Evolutionary conservation across 352 stramenopile species (phyloP), one percentile per base, ranked within the genome.

Genomic region (Pythium rhizo-oryzae): DNA sequence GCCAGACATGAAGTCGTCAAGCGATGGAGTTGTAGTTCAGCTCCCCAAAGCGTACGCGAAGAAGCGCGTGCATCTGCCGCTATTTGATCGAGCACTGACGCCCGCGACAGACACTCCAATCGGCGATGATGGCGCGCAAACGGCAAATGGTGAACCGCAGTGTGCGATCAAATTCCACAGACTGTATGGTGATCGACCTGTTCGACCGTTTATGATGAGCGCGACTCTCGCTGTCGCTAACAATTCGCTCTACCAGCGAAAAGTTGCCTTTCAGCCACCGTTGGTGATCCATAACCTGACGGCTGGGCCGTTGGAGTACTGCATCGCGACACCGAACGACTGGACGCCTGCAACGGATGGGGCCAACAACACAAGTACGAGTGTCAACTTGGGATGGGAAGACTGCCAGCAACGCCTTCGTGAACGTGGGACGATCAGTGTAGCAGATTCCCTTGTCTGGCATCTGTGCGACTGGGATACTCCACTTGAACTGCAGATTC

Each of bases 271-370:
- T 54, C 74, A 91, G 39, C 78, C 87, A n/a, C 84, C 85, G 11
- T 72, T 95, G 37, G 80, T 92, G n/a, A 74, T 95, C 21, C 85
- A 92, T 46, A 95, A 95, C 67, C 51, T 95, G 13, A 92, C 82
- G 0, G 85, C 87, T 44, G 84, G 76, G 21, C 71, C 82, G 23
- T 50, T 95, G 33, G 87, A 95, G 55, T 95, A 84, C 37, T 90
- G 82, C 44, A 67, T 95, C 5, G 78, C 80, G 35, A 93, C 87
- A 24, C 84, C 85, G 30, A 89, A 78, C 55, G 76, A 90, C 62
- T 95, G 87, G 87, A 82, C 74, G 2, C 87, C 87, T 50, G 62
- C 69, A 49, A 63, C 76, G 6, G 79, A 92, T 54, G 65, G 54
- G 51, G 71, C 76, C 18, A 79, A 68, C 28, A 72, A 72, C 33